A percentile compares a stretch with the other conserved stretches of the same genome.
Conservation (phyloP, 2,329 filamentous ascomycete genomes). For the Teratosphaeria zuluensis region DNA sequence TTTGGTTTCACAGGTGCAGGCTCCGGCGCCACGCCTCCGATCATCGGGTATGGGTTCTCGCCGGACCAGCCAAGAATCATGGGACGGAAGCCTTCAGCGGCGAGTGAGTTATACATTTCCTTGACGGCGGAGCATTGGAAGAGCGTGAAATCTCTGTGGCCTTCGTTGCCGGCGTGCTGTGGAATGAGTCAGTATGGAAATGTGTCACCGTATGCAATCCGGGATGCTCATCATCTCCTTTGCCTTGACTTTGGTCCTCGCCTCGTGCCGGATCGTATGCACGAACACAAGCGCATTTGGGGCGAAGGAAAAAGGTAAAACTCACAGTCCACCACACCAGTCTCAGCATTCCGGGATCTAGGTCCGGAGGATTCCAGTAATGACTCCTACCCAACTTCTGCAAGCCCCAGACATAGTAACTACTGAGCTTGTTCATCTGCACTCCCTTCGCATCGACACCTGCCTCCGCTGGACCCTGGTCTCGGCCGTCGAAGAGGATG, state of each 20-base stretch:
- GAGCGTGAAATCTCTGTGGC: slow-evolving; percentile 22
- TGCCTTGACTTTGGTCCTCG: too few relatives aligned
- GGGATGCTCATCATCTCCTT: too few relatives aligned
- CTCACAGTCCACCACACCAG: slow-evolving; percentile 19
- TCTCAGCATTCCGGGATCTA: slow-evolving; percentile 20
- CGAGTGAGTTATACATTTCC: slow-evolving; percentile 25
- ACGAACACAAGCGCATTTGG: not conserved
- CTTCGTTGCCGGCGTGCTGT: slow-evolving; percentile 23
- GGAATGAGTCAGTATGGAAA: not conserved
- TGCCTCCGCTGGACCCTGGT: slow-evolving; percentile 4
- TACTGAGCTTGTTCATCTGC: slow-evolving; percentile 15
- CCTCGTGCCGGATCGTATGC: too few relatives aligned
- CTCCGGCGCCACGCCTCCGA: slow-evolving; percentile 22
- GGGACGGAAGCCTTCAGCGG: slow-evolving; percentile 21
- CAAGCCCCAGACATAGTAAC: slow-evolving; percentile 17
- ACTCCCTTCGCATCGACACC: slow-evolving; percentile 9
- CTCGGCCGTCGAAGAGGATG: slow-evolving; percentile 25
- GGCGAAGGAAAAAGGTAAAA: not conserved
- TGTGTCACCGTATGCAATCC: not conserved
- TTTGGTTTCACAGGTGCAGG: slow-evolving; percentile 13
- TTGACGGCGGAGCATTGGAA: slow-evolving; percentile 20
- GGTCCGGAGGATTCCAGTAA: slow-evolving; percentile 14
- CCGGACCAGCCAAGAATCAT: slow-evolving; percentile 23
- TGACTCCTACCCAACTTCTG: slow-evolving; percentile 11
- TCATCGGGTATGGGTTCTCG: slow-evolving; percentile 27